A percentile compares a stretch with the other conserved stretches of the same genome.
These are phyloP conservation scores for Calocybe indica DNA, from an alignment of 768 basidiomycete species.

Conservation along the genomic window DNA sequence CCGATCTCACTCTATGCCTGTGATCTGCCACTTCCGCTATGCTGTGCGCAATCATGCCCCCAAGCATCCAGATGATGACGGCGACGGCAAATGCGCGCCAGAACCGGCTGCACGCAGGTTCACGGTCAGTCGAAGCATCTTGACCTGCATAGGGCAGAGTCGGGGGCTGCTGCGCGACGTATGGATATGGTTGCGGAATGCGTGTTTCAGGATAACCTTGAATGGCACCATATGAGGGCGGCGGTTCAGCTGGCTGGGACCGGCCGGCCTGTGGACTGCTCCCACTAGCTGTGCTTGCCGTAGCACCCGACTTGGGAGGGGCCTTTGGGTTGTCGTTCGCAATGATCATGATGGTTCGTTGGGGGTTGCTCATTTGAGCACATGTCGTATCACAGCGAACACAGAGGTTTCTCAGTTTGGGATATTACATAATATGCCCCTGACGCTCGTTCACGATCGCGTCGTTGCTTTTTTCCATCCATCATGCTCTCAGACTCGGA, in stretches of 20 bases:
- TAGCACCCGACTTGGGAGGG: background rate
- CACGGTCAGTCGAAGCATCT: background rate
- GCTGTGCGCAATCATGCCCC: constrained; percentile 11
- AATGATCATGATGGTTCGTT: constrained; percentile 6
- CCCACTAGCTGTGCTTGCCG: background rate
- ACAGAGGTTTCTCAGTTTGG: too few relatives aligned
- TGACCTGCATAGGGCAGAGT: background rate
- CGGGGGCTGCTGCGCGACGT: background rate
- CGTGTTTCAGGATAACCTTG: background rate
- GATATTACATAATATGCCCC: too few relatives aligned
- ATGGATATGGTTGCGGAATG: constrained; percentile 5
- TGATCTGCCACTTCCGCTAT: constrained; percentile 7
- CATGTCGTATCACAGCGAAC: too few relatives aligned
- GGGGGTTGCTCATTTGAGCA: too few relatives aligned
- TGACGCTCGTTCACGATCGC: background rate
- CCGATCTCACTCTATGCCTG: background rate
- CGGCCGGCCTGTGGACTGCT: background rate
- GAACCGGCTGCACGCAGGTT: constrained; percentile 15
- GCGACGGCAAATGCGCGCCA: constrained; percentile 14
- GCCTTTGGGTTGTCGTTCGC: constrained; percentile 9
- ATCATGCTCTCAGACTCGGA: constrained; percentile 46
- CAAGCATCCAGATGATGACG: constrained; percentile 15
- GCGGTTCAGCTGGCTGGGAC: constrained; percentile 1
- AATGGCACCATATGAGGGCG: constrained; percentile 8
- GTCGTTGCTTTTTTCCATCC: background rate